Evolutionary conservation across 139 green algal species (phyloP).

Genomic region (Picochlorum costavermella): DNA sequence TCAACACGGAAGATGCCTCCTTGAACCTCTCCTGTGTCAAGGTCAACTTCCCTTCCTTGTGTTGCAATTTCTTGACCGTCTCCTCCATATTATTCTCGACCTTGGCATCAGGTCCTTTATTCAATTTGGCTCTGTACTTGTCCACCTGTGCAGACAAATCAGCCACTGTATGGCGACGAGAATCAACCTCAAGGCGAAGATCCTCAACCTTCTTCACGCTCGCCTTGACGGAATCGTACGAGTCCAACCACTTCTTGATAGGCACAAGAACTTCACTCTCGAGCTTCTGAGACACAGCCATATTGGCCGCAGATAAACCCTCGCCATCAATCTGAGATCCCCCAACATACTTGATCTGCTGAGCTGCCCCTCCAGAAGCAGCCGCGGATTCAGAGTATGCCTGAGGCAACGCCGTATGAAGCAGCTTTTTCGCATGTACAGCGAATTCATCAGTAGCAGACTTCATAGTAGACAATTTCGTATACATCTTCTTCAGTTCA

Average conservation of each 20-base stretch:
- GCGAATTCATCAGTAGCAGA: conserved; percentile 1
- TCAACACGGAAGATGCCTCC: conserved; percentile 47
- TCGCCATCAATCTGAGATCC: conserved; percentile 4
- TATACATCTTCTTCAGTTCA: conserved; percentile 1
- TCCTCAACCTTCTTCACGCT: conserved; percentile 7
- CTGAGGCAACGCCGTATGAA: conserved; percentile 1
- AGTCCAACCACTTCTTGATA: conserved; percentile 14
- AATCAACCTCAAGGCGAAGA: conserved; percentile 9
- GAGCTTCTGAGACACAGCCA: not conserved
- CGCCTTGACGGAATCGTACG: not conserved
- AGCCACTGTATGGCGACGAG: not conserved
- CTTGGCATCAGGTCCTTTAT: conserved; percentile 19
- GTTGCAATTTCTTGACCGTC: conserved; percentile 37
- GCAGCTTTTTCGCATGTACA: not conserved
- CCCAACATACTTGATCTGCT: not conserved
- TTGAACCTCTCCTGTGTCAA: conserved; percentile 12
- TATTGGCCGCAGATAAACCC: not conserved
- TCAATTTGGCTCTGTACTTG: conserved; percentile 18
- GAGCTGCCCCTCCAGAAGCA: not conserved
- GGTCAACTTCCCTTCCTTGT: conserved; percentile 64
- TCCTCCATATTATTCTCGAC: conserved; percentile 47
- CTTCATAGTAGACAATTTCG: not conserved
- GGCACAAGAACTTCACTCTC: conserved; percentile 9
- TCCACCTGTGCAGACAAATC: conserved; percentile 5
- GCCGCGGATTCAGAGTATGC: conserved; percentile 5